Base-by-base conservation (phyloP, 306 rosid genomes). In the Prunus campanulata region DNA sequence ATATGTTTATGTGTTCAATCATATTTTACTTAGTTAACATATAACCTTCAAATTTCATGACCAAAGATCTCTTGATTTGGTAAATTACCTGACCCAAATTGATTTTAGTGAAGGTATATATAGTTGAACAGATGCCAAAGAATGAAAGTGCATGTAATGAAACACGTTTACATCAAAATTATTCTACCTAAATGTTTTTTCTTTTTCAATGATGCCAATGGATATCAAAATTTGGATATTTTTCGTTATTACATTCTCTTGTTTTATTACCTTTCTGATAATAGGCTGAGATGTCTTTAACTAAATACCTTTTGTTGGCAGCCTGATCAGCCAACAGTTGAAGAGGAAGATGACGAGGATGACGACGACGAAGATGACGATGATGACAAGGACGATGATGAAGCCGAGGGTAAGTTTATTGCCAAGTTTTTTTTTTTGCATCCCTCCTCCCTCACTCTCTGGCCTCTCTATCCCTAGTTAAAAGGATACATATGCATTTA, bases 301-400 rank as follows among this genome's bases (percentile, higher is more conserved):
- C 51, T 19, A 19, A 27, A 44, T 55, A 73, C 1, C 4, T 71
- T 67, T 67, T 29, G 47, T 57, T 47, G 52, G 72, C 83, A 91
- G 98, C 73, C 85, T 20, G 98, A 93, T 79, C 90, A 90, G 68
- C 97, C 96, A 22, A 75, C 89, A 32, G 86, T 92, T 25, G 97
- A 94, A 73, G 97, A 92, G 12, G 97, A 91, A 1, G 94, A 90
- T 0, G 97, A 88, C 0, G 97, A 88, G 0, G 97, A 93, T 0
- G 97, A 91, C 0, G 96, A 94, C 0, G 98, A 93, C 0, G 97
- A 94, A 0, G 98, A 93, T 0, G 93, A 91, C 0, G 97, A 90
- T 0, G 93, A 89, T 48, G 85, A 85, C 52, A 78, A 87, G 67
- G 91, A 87, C 20, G 92, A 90, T 9, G 96, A 87, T 32, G 83